Conservation (phyloP, 192 early-diverging fungal genomes). For the Coemansia sp. region DNA sequence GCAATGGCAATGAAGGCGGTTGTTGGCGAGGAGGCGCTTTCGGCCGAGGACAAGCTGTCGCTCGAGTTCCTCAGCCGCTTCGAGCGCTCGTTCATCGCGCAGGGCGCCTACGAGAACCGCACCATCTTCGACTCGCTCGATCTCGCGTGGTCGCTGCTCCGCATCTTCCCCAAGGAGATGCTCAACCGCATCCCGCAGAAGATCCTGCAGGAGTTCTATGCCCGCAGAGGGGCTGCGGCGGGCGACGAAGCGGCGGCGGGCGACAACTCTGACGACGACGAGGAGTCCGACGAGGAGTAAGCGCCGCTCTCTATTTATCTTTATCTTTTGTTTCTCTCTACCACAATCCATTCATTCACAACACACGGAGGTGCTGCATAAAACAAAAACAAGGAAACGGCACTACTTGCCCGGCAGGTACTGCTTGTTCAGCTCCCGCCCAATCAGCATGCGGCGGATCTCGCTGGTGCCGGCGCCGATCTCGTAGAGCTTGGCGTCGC, state of each 20-base stretch:
- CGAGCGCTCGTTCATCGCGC: constrained; percentile 95
- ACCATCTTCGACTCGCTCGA: constrained; percentile 97
- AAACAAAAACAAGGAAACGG: not conserved
- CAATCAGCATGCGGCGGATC: constrained; percentile 91
- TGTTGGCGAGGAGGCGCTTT: constrained; percentile 98
- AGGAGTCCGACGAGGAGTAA: constrained; percentile 38
- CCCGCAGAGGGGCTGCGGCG: constrained; percentile 53
- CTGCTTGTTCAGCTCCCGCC: constrained; percentile 74
- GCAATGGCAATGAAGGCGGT: constrained; percentile 99
- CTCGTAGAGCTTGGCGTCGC: constrained; percentile 95
- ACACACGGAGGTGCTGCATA: not conserved
- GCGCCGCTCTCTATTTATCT: not conserved
- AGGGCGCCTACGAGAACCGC: constrained; percentile 94
- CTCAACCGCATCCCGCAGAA: constrained; percentile 98
- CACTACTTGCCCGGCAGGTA: constrained; percentile 14
- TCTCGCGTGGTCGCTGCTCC: constrained; percentile 95
- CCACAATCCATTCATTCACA: not conserved
- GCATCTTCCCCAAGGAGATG: constrained; percentile 99
- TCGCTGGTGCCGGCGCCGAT: constrained; percentile 96
- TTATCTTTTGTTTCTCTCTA: constrained; percentile 1
- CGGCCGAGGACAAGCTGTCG: constrained; percentile 96
- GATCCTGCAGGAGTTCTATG: constrained; percentile 91
- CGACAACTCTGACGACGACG: constrained; percentile 16
- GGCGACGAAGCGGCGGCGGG: constrained; percentile 8
- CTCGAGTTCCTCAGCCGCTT: constrained; percentile 99